A percentile compares a stretch with the other conserved stretches of the same genome.
phyloP scores from a whole-genome alignment of 2,329 filamentous ascomycete genomes.

The Cordyceps fumosorosea region DNA sequence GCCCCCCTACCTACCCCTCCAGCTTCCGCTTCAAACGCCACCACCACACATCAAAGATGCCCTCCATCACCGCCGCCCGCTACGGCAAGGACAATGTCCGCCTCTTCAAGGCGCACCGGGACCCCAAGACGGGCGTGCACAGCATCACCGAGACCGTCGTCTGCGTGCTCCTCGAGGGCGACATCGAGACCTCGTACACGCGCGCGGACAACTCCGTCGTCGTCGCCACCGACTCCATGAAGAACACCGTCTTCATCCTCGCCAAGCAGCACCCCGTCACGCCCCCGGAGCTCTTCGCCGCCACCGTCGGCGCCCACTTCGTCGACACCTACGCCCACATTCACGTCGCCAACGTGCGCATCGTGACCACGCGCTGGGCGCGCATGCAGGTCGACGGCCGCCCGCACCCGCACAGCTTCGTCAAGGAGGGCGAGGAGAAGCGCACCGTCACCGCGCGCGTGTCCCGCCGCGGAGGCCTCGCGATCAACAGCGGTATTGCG shows the following conservation, averaged over 20 bases:
- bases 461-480: constrained; percentile 56
- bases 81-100: constrained; percentile 98
- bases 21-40: neutral
- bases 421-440: constrained; percentile 82
- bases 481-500: constrained; percentile 69
- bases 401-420: constrained; percentile 91
- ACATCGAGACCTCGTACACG: constrained; percentile 87
- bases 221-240: constrained; percentile 95
- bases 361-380: constrained; percentile 85
- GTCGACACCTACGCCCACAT: constrained; percentile 84
- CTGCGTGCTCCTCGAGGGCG: constrained; percentile 84
- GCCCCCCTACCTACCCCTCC: neutral
- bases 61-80: constrained; percentile 56
- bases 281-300: constrained; percentile 86
- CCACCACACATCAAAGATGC: constrained; percentile 37
- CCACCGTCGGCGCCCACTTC: constrained; percentile 82
- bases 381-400: constrained; percentile 81
- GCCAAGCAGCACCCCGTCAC: constrained; percentile 90
- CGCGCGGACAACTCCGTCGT: constrained; percentile 89
- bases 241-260: constrained; percentile 93
- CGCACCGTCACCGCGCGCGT: constrained; percentile 72
- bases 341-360: constrained; percentile 70
- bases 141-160: constrained; percentile 93
- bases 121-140: constrained; percentile 70
- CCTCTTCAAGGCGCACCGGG: constrained; percentile 86